Evolutionary conservation across 352 stramenopile species (phyloP).

Genomic region (Phytophthora pinifolia): DNA sequence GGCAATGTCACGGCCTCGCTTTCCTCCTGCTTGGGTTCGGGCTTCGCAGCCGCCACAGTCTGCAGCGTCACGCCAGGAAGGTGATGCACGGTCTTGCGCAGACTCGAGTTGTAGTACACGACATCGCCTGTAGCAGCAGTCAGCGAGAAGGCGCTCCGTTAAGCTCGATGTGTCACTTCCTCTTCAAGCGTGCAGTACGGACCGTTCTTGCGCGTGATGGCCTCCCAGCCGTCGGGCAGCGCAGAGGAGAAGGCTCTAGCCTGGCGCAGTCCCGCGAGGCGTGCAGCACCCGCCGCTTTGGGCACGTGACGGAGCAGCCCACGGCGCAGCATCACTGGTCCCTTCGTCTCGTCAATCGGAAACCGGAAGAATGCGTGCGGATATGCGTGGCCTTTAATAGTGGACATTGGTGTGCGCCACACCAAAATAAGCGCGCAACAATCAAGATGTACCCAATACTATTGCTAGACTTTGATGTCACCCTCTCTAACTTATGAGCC

Average conservation of each 20-base stretch:
- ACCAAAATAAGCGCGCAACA: background rate
- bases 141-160: too few relatives aligned
- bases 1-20: slow-evolving; percentile 17
- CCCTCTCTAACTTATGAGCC: too few relatives aligned
- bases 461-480: too few relatives aligned
- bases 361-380: slow-evolving; percentile 27
- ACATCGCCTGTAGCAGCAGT: slow-evolving; percentile 40
- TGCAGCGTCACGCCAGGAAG: slow-evolving; percentile 38
- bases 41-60: slow-evolving; percentile 4
- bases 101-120: slow-evolving; percentile 63
- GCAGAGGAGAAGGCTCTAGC: slow-evolving; percentile 29
- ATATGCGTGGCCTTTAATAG: slow-evolving; percentile 21
- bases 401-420: slow-evolving; percentile 13
- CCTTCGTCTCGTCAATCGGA: slow-evolving; percentile 19
- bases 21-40: slow-evolving; percentile 10
- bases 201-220: slow-evolving; percentile 64
- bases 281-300: background rate
- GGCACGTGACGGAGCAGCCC: slow-evolving; percentile 13
- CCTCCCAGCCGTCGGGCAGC: slow-evolving; percentile 60
- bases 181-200: background rate
- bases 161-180: background rate
- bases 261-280: background rate
- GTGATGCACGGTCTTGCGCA: slow-evolving; percentile 62
- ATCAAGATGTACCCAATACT: too few relatives aligned
- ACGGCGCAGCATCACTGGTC: slow-evolving; percentile 16